Evolutionary conservation across 2,329 filamentous ascomycete species (phyloP), one percentile per base, ranked within the genome.

Genomic region (Zymoseptoria tritici): DNA sequence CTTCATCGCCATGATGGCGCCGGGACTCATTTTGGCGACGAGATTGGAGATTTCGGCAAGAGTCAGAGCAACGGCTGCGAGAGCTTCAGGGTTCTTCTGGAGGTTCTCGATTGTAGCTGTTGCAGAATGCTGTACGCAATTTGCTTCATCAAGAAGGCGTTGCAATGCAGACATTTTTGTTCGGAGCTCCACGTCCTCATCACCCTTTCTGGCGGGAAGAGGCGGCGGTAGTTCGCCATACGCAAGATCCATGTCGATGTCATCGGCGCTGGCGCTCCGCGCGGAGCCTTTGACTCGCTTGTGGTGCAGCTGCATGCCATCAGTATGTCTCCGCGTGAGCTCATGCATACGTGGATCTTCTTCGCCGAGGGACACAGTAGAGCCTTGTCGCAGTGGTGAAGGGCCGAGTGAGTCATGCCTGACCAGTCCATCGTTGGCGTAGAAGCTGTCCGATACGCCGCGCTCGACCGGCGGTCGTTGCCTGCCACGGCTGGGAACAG

Each of bases 1-100:
- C 75, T 96, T 95, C 70, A 97, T 77, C 1, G 87, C 79, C 9
- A 82, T 78, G 6, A 99, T 77, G 20, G 93, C 89, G 1, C 85
- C 84, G 0, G 94, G 94, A 0, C 89, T 90, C 82, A 97, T 87
- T 73, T 96, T 96, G 56, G 84, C 82, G 0, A 91, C 81, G 3
- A 97, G 75, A 22, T 87, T 87, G 62, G 89, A 94, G 64, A 99
- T 88, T 75, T 99, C 94, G 11, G 91, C 93, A 6, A 99, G 82
- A 0, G 93, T 92, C 31, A 99, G 82, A 0, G 92, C 95, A 1
- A 99, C 93, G 8, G 94, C 93, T 1, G 94, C 94, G 57, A 97
- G 91, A 2, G 91, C 90, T 65, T 99, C 91, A 0, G 94, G 92
- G 73, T 87, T 93, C 79, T 85, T 84, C 70, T 91, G 87, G 3